Percentiles rank a stretch among this genome's conserved stretches.
Conservation (phyloP, 208 protist genomes). For the Crithidia fasciculata region DNA sequence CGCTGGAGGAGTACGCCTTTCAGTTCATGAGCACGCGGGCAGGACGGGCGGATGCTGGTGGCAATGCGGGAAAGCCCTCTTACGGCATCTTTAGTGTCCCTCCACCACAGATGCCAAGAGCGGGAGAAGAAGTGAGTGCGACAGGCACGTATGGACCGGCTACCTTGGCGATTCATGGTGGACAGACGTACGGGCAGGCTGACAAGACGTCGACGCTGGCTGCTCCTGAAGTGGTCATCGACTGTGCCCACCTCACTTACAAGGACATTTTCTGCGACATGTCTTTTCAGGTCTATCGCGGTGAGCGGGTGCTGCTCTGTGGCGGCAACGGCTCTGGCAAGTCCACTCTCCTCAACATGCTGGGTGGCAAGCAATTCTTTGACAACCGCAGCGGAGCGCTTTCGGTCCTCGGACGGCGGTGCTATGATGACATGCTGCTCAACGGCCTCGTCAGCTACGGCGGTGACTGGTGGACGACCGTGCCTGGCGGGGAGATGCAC, state of each 20-base stretch:
- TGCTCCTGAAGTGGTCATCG: constrained; percentile 43
- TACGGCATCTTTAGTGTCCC: constrained; percentile 25
- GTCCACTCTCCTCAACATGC: constrained; percentile 93
- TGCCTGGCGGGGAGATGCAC: constrained; percentile 74
- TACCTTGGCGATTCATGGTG: neutral
- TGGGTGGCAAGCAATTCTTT: constrained; percentile 90
- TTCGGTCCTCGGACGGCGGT: constrained; percentile 64
- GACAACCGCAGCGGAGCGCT: constrained; percentile 49
- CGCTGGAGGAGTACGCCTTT: constrained; percentile 61
- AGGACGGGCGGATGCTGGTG: neutral
- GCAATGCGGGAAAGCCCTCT: neutral
- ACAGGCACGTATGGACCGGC: neutral
- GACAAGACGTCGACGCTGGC: neutral
- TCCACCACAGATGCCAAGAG: neutral
- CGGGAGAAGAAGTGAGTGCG: neutral
- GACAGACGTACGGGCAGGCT: constrained; percentile 1
- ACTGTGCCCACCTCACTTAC: constrained; percentile 58
- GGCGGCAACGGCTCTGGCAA: constrained; percentile 96
- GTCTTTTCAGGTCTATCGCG: constrained; percentile 57
- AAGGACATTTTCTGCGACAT: constrained; percentile 68
- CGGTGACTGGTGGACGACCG: constrained; percentile 80
- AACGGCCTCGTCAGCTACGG: constrained; percentile 65
- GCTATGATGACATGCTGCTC: constrained; percentile 87
- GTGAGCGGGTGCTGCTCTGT: constrained; percentile 86
- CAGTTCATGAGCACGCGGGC: constrained; percentile 47